Evolutionary conservation across 495 filamentous ascomycete species (phyloP).

Genomic region (Penicillium canescens): DNA sequence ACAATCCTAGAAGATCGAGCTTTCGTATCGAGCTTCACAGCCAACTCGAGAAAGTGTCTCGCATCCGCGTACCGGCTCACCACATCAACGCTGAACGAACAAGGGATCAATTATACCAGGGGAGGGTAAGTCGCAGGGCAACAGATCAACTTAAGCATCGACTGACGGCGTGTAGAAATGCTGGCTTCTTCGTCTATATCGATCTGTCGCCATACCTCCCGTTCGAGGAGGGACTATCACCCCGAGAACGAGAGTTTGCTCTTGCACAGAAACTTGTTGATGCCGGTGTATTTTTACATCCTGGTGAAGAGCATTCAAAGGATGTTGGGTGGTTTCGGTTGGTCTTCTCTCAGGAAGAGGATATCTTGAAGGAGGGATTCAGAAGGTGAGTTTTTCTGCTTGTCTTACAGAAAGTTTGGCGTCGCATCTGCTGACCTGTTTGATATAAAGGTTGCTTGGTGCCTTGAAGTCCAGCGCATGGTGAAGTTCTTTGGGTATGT

Average conservation of each 20-base stretch:
- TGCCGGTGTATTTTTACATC: slow-evolving; percentile 44
- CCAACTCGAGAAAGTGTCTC: slow-evolving; percentile 23
- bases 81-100: slow-evolving; percentile 24
- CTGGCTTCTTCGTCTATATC: slow-evolving; percentile 53
- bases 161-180: slow-evolving; percentile 32
- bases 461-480: slow-evolving; percentile 3
- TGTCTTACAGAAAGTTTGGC: neutral
- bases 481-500: neutral
- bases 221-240: neutral
- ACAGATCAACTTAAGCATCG: neutral
- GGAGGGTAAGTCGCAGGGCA: slow-evolving; percentile 21
- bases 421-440: neutral
- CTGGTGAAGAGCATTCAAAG: slow-evolving; percentile 40
- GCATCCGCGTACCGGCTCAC: slow-evolving; percentile 25
- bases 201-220: slow-evolving; percentile 43
- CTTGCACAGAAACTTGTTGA: slow-evolving; percentile 41
- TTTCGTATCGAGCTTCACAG: slow-evolving; percentile 31
- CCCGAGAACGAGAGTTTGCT: slow-evolving; percentile 25
- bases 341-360: slow-evolving; percentile 40
- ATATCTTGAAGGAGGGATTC: slow-evolving; percentile 33
- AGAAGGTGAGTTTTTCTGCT: slow-evolving; percentile 26
- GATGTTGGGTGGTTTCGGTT: slow-evolving; percentile 50
- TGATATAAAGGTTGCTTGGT: slow-evolving; percentile 4
- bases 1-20: slow-evolving; percentile 36
- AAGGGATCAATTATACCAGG: slow-evolving; percentile 35